phyloP scores from a whole-genome alignment of 1,284 basidiomycete genomes.

The Papiliotrema fonsecae region DNA sequence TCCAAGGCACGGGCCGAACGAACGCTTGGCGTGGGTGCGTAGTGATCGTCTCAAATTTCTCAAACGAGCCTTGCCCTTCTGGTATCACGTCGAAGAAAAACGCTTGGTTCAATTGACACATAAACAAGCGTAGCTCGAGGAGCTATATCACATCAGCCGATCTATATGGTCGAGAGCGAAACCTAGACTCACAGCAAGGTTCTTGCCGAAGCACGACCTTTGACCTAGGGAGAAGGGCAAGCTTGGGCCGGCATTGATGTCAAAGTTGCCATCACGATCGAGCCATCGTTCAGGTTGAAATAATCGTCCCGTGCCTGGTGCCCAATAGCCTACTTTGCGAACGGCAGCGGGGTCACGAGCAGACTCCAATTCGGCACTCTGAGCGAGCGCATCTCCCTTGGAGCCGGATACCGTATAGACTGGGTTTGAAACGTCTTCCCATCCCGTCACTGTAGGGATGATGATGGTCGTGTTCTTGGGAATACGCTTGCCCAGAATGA shows the following conservation, averaged over 20 bases:
- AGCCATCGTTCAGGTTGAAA: conserved; percentile 37
- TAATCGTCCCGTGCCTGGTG: conserved; percentile 12
- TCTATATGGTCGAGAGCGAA: neutral
- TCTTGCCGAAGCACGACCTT: conserved; percentile 35
- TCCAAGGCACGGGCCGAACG: conserved; percentile 20
- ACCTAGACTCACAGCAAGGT: conserved; percentile 29
- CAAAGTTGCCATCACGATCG: conserved; percentile 24
- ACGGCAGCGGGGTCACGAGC: neutral
- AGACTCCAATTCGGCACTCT: conserved; percentile 1
- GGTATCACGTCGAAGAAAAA: conserved; percentile 35
- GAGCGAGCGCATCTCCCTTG: neutral
- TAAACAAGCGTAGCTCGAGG: conserved; percentile 30
- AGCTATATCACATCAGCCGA: conserved; percentile 12
- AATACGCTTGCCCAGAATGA: conserved; percentile 26
- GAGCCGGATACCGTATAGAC: conserved; percentile 1
- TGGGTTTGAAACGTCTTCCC: conserved; percentile 13
- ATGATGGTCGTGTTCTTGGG: conserved; percentile 27
- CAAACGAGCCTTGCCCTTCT: conserved; percentile 18
- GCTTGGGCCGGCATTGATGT: conserved; percentile 28
- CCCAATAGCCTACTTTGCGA: conserved; percentile 24
- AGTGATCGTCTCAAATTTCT: conserved; percentile 23
- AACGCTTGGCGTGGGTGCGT: conserved; percentile 22
- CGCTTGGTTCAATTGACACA: conserved; percentile 22
- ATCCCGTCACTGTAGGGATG: conserved; percentile 15
- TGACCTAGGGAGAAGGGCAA: conserved; percentile 32